Evolutionary conservation across 75 land plant genomes (phyloP).

Genomic region (Pinus albicaulis): DNA sequence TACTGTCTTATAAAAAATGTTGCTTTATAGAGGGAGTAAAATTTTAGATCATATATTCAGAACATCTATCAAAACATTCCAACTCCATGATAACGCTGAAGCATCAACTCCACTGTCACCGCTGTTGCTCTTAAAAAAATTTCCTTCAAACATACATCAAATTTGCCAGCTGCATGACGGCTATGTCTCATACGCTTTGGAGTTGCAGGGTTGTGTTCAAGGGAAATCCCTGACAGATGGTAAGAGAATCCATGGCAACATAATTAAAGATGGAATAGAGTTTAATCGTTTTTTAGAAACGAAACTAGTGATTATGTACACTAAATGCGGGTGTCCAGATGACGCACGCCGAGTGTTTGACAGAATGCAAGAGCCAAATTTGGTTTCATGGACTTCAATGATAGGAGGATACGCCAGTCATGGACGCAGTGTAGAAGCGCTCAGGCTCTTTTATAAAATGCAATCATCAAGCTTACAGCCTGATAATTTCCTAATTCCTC

Average conservation of each 20-base stretch:
- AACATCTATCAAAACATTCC: too few relatives aligned
- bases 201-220: not conserved
- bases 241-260: not conserved
- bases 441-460: not conserved
- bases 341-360: slow-evolving; percentile 47
- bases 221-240: not conserved
- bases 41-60: too few relatives aligned
- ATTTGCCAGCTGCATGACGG: too few relatives aligned
- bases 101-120: too few relatives aligned
- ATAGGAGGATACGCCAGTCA: slow-evolving; percentile 45
- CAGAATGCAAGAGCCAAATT: slow-evolving; percentile 10
- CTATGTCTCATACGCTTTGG: too few relatives aligned
- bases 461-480: not conserved
- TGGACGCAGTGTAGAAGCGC: slow-evolving; percentile 13
- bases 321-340: slow-evolving; percentile 45
- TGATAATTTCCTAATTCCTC: not conserved
- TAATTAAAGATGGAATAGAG: not conserved
- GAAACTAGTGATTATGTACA: slow-evolving; percentile 57
- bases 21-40: too few relatives aligned
- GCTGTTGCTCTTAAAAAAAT: too few relatives aligned
- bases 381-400: slow-evolving; percentile 38
- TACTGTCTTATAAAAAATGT: too few relatives aligned
- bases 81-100: too few relatives aligned
- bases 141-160: too few relatives aligned
- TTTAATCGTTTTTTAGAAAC: slow-evolving; percentile 10